phyloP scores from a whole-genome alignment of 495 filamentous ascomycete species.

The Aspergillus incahuasiensis region DNA sequence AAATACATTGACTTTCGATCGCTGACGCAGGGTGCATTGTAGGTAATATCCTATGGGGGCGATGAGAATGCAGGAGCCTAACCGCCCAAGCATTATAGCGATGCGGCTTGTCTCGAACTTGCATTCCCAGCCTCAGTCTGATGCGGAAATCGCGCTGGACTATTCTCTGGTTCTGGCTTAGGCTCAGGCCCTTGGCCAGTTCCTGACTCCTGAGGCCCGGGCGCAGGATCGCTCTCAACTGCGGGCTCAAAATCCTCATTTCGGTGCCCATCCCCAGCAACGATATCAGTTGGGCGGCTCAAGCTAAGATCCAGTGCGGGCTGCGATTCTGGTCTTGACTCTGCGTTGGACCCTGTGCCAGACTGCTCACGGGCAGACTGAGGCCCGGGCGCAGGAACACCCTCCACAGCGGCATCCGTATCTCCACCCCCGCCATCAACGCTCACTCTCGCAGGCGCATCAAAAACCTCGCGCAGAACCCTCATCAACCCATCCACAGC shows the following conservation, averaged over 20 bases:
- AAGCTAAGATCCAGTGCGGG: too few relatives aligned
- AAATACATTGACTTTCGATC: not conserved
- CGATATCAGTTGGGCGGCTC: not conserved
- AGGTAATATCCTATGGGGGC: not conserved
- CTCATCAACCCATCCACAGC: slow-evolving; percentile 59
- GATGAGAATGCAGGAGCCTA: slow-evolving; percentile 1
- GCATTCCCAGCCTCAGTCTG: not conserved
- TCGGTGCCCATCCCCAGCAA: too few relatives aligned
- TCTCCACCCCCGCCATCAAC: not conserved
- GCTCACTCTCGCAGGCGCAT: not conserved
- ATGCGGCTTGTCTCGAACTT: not conserved
- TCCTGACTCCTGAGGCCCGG: too few relatives aligned
- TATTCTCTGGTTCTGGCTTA: too few relatives aligned
- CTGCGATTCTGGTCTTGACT: not conserved
- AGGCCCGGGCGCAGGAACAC: not conserved
- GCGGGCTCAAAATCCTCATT: too few relatives aligned
- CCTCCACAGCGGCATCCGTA: not conserved
- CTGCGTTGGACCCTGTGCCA: not conserved
- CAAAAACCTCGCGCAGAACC: slow-evolving; percentile 53
- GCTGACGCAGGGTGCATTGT: not conserved
- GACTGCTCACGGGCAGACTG: not conserved
- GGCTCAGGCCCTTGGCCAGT: too few relatives aligned
- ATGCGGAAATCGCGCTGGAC: too few relatives aligned
- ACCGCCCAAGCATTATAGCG: not conserved
- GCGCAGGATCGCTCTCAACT: too few relatives aligned